Conservation (phyloP, 2,329 filamentous ascomycete genomes). For the Aspergillus terreus region DNA sequence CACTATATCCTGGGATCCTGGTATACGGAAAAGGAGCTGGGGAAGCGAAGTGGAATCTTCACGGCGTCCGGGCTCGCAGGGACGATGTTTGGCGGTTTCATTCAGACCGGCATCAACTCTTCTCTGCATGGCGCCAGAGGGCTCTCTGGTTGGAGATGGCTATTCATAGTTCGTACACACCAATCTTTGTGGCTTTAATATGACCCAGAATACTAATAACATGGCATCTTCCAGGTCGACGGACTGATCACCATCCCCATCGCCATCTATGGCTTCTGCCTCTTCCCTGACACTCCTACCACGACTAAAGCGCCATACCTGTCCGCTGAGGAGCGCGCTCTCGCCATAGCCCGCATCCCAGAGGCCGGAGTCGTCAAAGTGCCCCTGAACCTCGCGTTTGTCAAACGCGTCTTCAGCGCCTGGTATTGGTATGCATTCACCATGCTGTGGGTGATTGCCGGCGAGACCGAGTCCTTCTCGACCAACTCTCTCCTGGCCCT, state of each 20-base stretch:
- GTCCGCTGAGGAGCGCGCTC: slow-evolving; percentile 24
- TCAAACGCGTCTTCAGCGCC: slow-evolving; percentile 29
- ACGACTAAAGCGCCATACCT: slow-evolving; percentile 35
- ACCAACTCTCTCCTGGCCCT: slow-evolving; percentile 57
- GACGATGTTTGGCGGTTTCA: slow-evolving; percentile 36
- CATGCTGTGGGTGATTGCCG: slow-evolving; percentile 56
- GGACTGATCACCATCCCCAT: slow-evolving; percentile 42
- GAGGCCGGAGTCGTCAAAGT: slow-evolving; percentile 18
- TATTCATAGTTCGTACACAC: slow-evolving; percentile 28
- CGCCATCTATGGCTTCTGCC: slow-evolving; percentile 41
- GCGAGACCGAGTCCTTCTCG: slow-evolving; percentile 68
- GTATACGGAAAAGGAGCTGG: slow-evolving; percentile 41
- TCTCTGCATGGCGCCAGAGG: slow-evolving; percentile 25
- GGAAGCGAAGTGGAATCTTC: slow-evolving; percentile 36
- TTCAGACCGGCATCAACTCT: slow-evolving; percentile 33
- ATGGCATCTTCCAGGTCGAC: slow-evolving; percentile 23
- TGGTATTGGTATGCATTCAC: slow-evolving; percentile 39
- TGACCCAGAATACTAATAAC: slow-evolving; percentile 5
- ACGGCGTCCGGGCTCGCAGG: slow-evolving; percentile 31
- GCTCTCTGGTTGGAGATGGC: slow-evolving; percentile 33
- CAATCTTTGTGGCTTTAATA: background rate
- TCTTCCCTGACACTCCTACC: slow-evolving; percentile 38
- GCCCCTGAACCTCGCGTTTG: slow-evolving; percentile 20
- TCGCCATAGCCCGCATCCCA: slow-evolving; percentile 31
- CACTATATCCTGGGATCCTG: slow-evolving; percentile 41